Evolutionary conservation across 2,329 filamentous ascomycete genomes (phyloP), one percentile per base, ranked within the genome.

Genomic region (Talaromyces albobiverticillius): DNA sequence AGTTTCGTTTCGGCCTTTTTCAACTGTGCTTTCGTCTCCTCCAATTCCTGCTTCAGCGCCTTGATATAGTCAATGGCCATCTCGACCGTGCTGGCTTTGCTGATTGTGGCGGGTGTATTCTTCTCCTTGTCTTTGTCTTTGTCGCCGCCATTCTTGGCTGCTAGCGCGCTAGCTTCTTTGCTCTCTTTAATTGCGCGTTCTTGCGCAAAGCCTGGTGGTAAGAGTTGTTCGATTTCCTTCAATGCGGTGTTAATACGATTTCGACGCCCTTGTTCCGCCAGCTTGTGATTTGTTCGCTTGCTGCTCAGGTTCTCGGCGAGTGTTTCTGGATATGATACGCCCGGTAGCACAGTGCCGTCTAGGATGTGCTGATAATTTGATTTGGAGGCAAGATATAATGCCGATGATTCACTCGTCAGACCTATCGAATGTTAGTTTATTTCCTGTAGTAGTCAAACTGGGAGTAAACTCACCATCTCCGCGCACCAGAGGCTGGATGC

Each of bases 361-460:
- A 99, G 76, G 34, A 99, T 94, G 64, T 96, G 95, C 66, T 97
- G 93, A 65, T 99, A 99, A 66, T 99, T 99, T 2, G 93, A 97
- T 70, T 97, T 97, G 14, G 89, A 90, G 32, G 92, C 89, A 25
- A 99, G 80, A 42, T 97, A 81, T 25, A 90, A 81, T n/a, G 85
- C 83, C 55, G 84, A 84, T 3, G 80, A 79, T 49, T 85, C 81
- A 32, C 81, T 78, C 18, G 81, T 75, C 14, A 82, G 68, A 32
- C 73, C 59, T 54, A 46, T 55, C 41, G 42, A 20, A 51, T 16
- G 42, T 55, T 29, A 53, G 55, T 34, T 32, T 11, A n/a, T 18
- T 42, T 29, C 13, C 16, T 11, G 31, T 31, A 20, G 14, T 6
- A 16, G 10, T 31, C n/a, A 9, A 46, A 47, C 18, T 25, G 16